phyloP scores from a whole-genome alignment of 129 eudicot genomes.

The Calendula officinalis region DNA sequence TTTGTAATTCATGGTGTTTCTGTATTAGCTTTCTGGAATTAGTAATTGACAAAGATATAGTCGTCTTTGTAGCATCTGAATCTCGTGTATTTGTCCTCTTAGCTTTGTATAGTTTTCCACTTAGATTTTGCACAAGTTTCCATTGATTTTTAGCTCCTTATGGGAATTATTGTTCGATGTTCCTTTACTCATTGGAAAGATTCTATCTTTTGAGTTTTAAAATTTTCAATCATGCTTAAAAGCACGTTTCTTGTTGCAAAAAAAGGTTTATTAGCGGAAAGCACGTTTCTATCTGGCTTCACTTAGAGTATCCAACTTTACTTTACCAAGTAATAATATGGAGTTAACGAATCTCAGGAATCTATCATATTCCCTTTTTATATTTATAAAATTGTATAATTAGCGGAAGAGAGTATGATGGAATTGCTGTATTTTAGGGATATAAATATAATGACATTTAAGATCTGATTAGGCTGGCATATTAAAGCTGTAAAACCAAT shows the following conservation, averaged over 20 bases:
- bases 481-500: constrained; percentile 25
- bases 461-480: constrained; percentile 31
- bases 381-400: background rate
- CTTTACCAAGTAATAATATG: background rate
- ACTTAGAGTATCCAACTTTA: too few relatives aligned
- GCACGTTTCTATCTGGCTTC: too few relatives aligned
- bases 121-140: background rate
- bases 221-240: constrained; percentile 2
- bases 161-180: background rate
- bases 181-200: background rate
- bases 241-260: too few relatives aligned
- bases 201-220: constrained; percentile 4
- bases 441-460: constrained; percentile 18
- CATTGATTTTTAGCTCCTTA: background rate
- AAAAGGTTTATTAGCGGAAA: too few relatives aligned
- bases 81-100: background rate
- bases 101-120: background rate
- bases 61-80: background rate
- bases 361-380: background rate
- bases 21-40: background rate
- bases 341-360: background rate
- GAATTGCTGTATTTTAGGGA: background rate
- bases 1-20: background rate
- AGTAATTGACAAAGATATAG: background rate
- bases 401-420: background rate